Percentiles rank a stretch among this genome's conserved stretches.
These are phyloP conservation scores for Piedraia hortae DNA, from an alignment of 2,329 filamentous ascomycete species.

Conservation along the genomic window DNA sequence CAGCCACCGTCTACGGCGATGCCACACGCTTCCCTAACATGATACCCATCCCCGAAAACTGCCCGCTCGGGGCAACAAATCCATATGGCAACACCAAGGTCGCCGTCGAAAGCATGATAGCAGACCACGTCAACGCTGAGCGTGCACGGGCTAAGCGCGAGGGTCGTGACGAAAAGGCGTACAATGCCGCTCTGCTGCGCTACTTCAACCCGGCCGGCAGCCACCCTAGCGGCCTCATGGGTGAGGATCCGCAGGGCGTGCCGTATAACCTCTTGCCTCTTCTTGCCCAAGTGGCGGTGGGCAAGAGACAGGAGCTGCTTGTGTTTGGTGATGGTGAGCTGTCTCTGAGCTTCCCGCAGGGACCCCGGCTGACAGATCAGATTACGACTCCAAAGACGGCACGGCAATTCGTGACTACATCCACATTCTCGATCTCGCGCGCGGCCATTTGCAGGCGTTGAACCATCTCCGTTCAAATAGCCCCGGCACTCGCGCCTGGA, in stretches of 20 bases:
- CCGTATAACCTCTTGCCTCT: slow-evolving; percentile 90
- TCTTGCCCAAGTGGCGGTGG: slow-evolving; percentile 83
- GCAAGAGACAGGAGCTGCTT: slow-evolving; percentile 75
- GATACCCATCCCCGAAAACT: slow-evolving; percentile 95
- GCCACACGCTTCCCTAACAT: slow-evolving; percentile 88
- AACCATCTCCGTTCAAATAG: slow-evolving; percentile 64
- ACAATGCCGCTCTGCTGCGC: slow-evolving; percentile 76
- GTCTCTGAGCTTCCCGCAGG: slow-evolving; percentile 2
- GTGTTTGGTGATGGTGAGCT: slow-evolving; percentile 72
- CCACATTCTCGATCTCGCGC: slow-evolving; percentile 72
- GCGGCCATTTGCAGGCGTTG: slow-evolving; percentile 65
- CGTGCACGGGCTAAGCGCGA: slow-evolving; percentile 57
- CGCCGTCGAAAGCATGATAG: slow-evolving; percentile 74
- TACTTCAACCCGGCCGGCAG: slow-evolving; percentile 97
- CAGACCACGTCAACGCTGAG: slow-evolving; percentile 67
- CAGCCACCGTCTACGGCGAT: slow-evolving; percentile 93
- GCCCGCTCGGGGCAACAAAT: slow-evolving; percentile 89
- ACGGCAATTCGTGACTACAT: slow-evolving; percentile 97
- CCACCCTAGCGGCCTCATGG: slow-evolving; percentile 90
- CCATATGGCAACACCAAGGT: slow-evolving; percentile 94
- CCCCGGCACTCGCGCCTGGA: slow-evolving; percentile 86
- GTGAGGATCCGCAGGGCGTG: slow-evolving; percentile 84
- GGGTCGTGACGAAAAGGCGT: slow-evolving; percentile 49
- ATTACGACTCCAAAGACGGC: slow-evolving; percentile 73
- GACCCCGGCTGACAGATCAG: slow-evolving; percentile 18